Evolutionary conservation across 1,284 basidiomycete genomes (phyloP), one percentile per base, ranked within the genome.

Genomic region (Ustilago nuda): DNA sequence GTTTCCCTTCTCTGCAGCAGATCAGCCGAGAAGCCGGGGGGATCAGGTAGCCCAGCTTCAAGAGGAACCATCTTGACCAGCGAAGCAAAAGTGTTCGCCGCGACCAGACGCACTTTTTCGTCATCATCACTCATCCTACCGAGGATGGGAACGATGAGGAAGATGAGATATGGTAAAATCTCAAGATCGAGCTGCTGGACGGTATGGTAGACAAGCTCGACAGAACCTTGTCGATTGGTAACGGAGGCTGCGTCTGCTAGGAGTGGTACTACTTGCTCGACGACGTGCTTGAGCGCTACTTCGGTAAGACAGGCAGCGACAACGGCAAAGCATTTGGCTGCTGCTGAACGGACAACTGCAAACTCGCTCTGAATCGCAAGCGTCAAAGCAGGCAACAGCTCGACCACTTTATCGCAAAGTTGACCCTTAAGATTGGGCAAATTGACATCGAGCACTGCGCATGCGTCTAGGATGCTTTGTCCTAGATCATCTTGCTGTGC

Each of bases 21-120:
- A 65, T 95, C 94, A 54, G 91, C 89, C 0, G 97, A 91, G 88
- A 99, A 98, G 17, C 93, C 93, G 12, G 92, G 91, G 39, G 97
- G 97, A 85, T 98, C 94, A 7, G 96, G 96, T 39, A 99, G 88
- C 59, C 96, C 97, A 74, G 94, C 93, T 89, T 99, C 97, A 0
- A 99, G 89, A 4, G 97, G 97, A 7, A 99, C 94, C 92, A 99
- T 96, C 88, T 99, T 98, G 79, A 99, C 93, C n/a, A 99, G 88
- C 2, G 94, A 93, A 0, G 97, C 97, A 85, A 99, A 99, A 0
- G 95, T 97, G 83, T 95, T 95, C 8, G 97, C 98, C 0, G 97
- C 92, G 6, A 94, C 91, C 43, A 96, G 91, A 23, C 97, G 92
- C 54, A 97, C 92, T 71, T 93, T 92, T 76, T 96, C 94, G 83